These are phyloP conservation scores for Hypoxylon sp. DNA, from an alignment of 2,329 filamentous ascomycete species.

Conservation along the genomic window DNA sequence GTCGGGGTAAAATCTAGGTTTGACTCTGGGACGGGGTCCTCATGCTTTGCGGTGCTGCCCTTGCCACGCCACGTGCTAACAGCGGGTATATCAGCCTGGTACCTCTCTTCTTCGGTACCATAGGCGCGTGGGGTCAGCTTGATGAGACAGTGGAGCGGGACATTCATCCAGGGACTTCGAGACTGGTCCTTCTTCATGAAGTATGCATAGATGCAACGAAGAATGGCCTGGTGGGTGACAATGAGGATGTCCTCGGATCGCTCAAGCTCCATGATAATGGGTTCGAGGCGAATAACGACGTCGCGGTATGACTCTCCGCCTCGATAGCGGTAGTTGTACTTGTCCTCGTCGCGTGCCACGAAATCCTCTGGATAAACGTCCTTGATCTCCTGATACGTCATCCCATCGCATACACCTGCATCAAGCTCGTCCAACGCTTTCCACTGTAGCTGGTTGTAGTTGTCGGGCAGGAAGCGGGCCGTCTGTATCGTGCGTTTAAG, in stretches of 20 bases:
- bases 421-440: slow-evolving; percentile 98
- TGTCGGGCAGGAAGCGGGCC: slow-evolving; percentile 78
- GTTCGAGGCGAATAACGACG: slow-evolving; percentile 95
- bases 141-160: slow-evolving; percentile 94
- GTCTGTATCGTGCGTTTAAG: slow-evolving; percentile 89
- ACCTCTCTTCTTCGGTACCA: slow-evolving; percentile 87
- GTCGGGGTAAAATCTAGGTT: slow-evolving; percentile 25
- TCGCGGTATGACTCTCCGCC: slow-evolving; percentile 96
- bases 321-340: slow-evolving; percentile 99
- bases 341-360: slow-evolving; percentile 93
- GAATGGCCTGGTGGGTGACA: slow-evolving; percentile 95
- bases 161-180: slow-evolving; percentile 97
- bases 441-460: slow-evolving; percentile 97
- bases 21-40: slow-evolving; percentile 61
- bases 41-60: slow-evolving; percentile 87
- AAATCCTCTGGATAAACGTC: slow-evolving; percentile 94
- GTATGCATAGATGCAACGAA: slow-evolving; percentile 97
- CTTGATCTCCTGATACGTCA: slow-evolving; percentile 96
- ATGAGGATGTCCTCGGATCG: slow-evolving; percentile 96
- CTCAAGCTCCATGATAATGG: slow-evolving; percentile 99
- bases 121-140: slow-evolving; percentile 96
- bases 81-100: slow-evolving; percentile 90
- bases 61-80: slow-evolving; percentile 97
- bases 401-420: slow-evolving; percentile 92
- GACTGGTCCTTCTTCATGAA: slow-evolving; percentile 98